A percentile compares a stretch with the other conserved stretches of the same genome.
These are phyloP conservation scores for Vachellia pachyceras DNA, from an alignment of 306 rosid genomes.

Conservation along the genomic window DNA sequence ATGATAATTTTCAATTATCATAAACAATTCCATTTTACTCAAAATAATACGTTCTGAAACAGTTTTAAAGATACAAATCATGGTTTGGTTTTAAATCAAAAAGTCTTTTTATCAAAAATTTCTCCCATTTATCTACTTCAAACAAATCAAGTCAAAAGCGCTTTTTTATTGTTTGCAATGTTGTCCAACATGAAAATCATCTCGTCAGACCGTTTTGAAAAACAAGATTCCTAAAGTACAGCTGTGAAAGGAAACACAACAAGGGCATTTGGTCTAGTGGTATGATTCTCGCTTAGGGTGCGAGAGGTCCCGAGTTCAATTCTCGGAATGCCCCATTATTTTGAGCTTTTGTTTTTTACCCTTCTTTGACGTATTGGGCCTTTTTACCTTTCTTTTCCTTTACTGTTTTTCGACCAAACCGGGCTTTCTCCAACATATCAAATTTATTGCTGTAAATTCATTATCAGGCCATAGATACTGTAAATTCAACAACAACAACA, in stretches of 20 bases:
- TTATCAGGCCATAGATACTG: neutral
- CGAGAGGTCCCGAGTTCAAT: conserved; percentile 56
- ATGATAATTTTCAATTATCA: too few species aligned
- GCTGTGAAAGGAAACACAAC: neutral
- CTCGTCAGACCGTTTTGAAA: too few species aligned
- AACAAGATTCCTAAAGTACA: too few species aligned
- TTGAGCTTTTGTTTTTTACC: neutral
- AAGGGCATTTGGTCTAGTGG: conserved; percentile 53
- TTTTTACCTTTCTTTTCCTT: neutral
- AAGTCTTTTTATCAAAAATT: too few species aligned
- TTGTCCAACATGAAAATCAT: too few species aligned
- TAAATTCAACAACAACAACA: neutral
- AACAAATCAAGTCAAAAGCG: too few species aligned
- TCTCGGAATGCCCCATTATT: conserved; percentile 37
- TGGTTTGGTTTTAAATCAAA: too few species aligned
- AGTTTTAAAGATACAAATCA: too few species aligned
- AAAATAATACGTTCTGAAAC: too few species aligned
- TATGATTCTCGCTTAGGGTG: conserved; percentile 57
- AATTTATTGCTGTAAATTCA: neutral
- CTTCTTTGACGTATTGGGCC: neutral
- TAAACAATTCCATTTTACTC: too few species aligned
- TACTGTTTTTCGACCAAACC: neutral
- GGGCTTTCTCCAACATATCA: neutral
- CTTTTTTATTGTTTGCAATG: too few species aligned
- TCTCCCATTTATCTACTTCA: too few species aligned